Evolutionary conservation across 202 grass and related monocot genomes (phyloP).

Genomic region (Dendrocalamus latiflorus): DNA sequence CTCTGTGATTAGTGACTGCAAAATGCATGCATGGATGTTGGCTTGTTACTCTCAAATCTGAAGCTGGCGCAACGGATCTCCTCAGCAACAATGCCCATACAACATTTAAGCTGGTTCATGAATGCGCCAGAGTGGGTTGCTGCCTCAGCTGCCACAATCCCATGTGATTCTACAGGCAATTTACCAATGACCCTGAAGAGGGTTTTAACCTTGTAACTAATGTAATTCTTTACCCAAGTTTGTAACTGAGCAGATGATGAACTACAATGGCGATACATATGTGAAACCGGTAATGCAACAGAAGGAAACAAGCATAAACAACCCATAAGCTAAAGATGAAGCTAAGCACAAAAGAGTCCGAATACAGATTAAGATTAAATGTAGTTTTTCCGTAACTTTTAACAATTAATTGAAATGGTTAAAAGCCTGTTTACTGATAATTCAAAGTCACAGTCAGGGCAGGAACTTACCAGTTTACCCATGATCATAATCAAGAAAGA

Average conservation of each 20-base stretch:
- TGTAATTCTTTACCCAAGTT: background rate
- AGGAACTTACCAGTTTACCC: background rate
- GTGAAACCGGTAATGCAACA: no score
- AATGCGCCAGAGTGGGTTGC: slow-evolving; percentile 5
- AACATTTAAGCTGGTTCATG: background rate
- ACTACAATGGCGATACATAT: no score
- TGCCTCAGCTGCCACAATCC: background rate
- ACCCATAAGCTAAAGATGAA: background rate
- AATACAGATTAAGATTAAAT: background rate
- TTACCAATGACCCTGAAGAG: background rate
- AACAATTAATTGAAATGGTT: background rate
- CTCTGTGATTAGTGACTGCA: background rate
- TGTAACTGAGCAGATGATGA: background rate
- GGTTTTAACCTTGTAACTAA: background rate
- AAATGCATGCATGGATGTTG: background rate
- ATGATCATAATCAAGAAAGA: background rate
- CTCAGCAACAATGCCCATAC: background rate
- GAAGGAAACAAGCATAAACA: background rate
- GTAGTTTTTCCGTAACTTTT: background rate
- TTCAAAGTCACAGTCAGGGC: background rate
- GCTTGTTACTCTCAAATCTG: background rate
- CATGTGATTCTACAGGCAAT: background rate
- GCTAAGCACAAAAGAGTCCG: background rate
- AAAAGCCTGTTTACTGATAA: background rate
- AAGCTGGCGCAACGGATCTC: background rate